Percentiles rank a stretch among this genome's conserved stretches.
phyloP scores from a whole-genome alignment of 495 filamentous ascomycete species.

The Aspergillus heteromorphus region DNA sequence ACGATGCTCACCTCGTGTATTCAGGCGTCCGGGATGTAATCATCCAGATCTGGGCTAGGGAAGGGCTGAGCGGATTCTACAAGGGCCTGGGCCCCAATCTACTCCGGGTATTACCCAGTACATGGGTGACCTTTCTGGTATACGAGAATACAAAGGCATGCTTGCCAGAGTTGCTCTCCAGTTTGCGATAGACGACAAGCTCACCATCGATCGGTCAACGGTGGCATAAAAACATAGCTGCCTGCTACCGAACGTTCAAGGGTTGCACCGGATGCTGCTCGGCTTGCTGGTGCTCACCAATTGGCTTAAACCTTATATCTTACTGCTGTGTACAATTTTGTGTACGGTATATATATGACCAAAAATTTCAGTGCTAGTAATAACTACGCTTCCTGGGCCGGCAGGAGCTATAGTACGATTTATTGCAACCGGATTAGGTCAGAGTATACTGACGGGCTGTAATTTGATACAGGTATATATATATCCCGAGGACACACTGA shows the following conservation, averaged over 20 bases:
- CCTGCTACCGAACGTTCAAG: too few species aligned
- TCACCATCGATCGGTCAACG: background rate
- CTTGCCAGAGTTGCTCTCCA: slow-evolving; percentile 17
- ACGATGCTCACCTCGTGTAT: slow-evolving; percentile 64
- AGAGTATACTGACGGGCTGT: background rate
- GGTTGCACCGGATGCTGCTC: too few species aligned
- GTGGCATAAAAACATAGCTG: background rate
- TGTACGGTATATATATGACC: background rate
- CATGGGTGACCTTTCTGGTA: slow-evolving; percentile 95
- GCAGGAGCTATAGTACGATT: background rate
- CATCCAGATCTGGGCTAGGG: slow-evolving; percentile 64
- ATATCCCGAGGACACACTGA: background rate
- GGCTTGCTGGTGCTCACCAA: too few species aligned
- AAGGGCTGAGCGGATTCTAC: slow-evolving; percentile 84
- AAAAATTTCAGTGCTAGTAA: background rate
- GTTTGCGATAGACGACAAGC: background rate
- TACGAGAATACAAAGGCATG: slow-evolving; percentile 85
- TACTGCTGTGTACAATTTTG: too few species aligned
- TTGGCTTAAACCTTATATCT: too few species aligned
- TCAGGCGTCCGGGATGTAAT: slow-evolving; percentile 66
- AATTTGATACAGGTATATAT: background rate
- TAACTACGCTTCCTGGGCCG: background rate
- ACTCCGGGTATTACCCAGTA: slow-evolving; percentile 83
- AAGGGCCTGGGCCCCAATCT: slow-evolving; percentile 86
- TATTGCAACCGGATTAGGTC: background rate